phyloP scores from a whole-genome alignment of 257 asterid species.

The Euphrasia confusa region DNA sequence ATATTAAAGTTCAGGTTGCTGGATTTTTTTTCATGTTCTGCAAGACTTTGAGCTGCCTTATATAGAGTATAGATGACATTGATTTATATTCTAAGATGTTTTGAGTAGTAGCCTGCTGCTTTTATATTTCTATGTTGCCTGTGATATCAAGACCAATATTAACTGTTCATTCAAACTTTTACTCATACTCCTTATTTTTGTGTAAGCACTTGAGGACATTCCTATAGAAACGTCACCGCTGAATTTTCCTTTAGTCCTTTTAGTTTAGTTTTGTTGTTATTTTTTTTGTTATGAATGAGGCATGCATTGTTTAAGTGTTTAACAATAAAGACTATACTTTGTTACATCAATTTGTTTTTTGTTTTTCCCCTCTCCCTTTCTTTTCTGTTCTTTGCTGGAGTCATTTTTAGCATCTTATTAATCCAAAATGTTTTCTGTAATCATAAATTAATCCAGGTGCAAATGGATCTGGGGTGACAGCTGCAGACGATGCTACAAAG shows the following conservation, averaged over 20 bases:
- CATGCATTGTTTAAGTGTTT: too few species aligned
- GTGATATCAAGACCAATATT: slow-evolving; percentile 2
- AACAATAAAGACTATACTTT: too few species aligned
- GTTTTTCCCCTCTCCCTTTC: not conserved
- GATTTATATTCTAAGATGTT: slow-evolving; percentile 4
- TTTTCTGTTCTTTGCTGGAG: slow-evolving; percentile 14
- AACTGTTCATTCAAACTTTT: not conserved
- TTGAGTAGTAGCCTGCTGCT: not conserved
- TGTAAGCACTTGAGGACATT: not conserved
- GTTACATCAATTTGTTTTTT: not conserved
- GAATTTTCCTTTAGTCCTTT: not conserved
- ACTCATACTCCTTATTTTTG: not conserved
- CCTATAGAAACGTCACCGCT: not conserved
- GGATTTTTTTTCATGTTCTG: not conserved
- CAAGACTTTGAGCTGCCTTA: not conserved
- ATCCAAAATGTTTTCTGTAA: slow-evolving; percentile 14
- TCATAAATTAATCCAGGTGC: slow-evolving; percentile 43
- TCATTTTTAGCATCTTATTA: slow-evolving; percentile 13
- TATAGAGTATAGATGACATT: not conserved
- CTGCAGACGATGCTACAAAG: slow-evolving; percentile 82
- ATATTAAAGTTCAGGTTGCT: slow-evolving; percentile 2
- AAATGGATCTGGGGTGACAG: slow-evolving; percentile 46
- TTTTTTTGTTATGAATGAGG: too few species aligned
- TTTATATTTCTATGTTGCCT: not conserved
- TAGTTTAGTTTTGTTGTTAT: too few species aligned